Percentiles rank a stretch among this genome's conserved stretches.
phyloP scores from a whole-genome alignment of 1,284 basidiomycete genomes.

The Austroboletus niveus region DNA sequence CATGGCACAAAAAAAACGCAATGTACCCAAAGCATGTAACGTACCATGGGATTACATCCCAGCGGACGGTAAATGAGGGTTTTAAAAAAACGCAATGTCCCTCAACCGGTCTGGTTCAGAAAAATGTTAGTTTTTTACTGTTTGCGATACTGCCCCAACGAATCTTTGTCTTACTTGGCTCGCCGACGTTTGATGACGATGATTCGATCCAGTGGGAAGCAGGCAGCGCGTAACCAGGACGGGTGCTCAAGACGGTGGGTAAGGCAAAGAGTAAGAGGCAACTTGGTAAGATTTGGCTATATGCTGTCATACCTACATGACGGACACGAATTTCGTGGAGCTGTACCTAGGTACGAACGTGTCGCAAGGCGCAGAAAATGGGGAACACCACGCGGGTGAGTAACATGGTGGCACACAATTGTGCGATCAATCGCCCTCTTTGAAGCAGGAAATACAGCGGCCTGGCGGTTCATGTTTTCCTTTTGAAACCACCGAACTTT shows the following conservation, averaged over 20 bases:
- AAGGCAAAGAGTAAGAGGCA: conserved; percentile 29
- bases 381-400: conserved; percentile 31
- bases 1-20: too few species aligned
- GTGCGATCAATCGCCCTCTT: conserved; percentile 13
- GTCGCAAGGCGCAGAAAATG: conserved; percentile 22
- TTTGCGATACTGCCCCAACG: conserved; percentile 34
- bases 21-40: too few species aligned
- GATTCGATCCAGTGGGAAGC: conserved; percentile 21
- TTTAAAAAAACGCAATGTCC: too few species aligned
- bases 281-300: conserved; percentile 19
- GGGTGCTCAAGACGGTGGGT: conserved; percentile 24
- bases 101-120: too few species aligned
- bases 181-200: background rate
- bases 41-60: too few species aligned
- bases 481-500: conserved; percentile 14
- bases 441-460: conserved; percentile 5
- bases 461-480: background rate
- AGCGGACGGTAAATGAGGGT: too few species aligned
- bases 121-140: too few species aligned
- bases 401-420: conserved; percentile 13
- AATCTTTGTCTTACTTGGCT: conserved; percentile 16
- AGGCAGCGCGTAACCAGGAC: conserved; percentile 30
- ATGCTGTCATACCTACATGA: background rate
- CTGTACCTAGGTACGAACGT: conserved; percentile 24
- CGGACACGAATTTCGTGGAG: background rate